Base-by-base conservation (phyloP, 2,329 filamentous ascomycete genomes). In the Ceratocystis eucalypticola region DNA sequence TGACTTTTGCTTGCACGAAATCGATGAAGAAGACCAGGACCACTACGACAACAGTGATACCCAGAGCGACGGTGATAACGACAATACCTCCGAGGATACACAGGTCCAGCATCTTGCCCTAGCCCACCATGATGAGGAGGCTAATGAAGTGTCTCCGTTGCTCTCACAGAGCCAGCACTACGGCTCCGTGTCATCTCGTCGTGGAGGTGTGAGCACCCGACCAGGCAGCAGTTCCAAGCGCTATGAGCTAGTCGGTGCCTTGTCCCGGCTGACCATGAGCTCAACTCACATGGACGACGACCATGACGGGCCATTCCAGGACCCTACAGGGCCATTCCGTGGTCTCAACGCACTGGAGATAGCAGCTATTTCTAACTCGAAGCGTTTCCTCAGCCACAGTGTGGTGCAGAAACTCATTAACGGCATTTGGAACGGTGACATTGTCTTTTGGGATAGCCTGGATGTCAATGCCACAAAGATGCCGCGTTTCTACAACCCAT, bases 261-360 rank as follows among this genome's bases (percentile, higher is more conserved):
- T 86, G 50, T 82, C 82, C 1, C 78, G 79, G 45, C 76, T 86
- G 64, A 84, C 80, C 33, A 78, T 78, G 74, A 79, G 76, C 72
- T 76, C 77, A 70, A 74, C 77, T 10, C 69, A 72, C 30, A 73
- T 74, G 57, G 73, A 72, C 20, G 70, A 71, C 28, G 73, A 74
- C 53, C 69, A 73, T 5, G 72, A 74, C 0, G 78, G 79, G 2
- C 76, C 78, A 4, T 79, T 82, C 10, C 80, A 83, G 6, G 83
- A 88, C 62, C 84, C 88, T 33, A 88, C 87, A 0, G 81, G 84
- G 0, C 83, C 86, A 0, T 96, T 96, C 73, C 84, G 85, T 45
- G 86, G 87, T 20, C 80, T 96, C 61, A 96, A 94, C 73, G 91
- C 90, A 1, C 80, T 97, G 17, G 91, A 96, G 73, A 92, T 96